Base-by-base conservation (phyloP, 2,329 filamentous ascomycete species). In the Penicillium sumatraense region DNA sequence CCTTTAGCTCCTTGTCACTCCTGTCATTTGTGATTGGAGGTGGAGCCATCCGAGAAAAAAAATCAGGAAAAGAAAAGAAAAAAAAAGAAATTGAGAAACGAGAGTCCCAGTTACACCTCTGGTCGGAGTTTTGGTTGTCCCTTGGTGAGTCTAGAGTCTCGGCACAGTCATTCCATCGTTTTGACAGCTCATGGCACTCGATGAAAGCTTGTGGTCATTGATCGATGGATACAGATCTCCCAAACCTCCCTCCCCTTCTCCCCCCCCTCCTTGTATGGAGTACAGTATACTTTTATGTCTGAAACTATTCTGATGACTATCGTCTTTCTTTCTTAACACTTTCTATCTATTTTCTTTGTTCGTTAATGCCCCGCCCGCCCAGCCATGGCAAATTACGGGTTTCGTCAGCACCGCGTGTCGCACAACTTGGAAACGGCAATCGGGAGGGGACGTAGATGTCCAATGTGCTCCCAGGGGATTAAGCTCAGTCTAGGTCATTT, bases 351-450 rank as follows among this genome's bases (percentile, higher is more conserved):
- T 46, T 21, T 46, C 27, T 40, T 47, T 24, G 20, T n/a, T 40
- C 3, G 20, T 33, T 1, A 5, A 46, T 24, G 14, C 27, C 10
- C 41, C 18, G 26, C 41, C 26, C 26, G 18, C 50, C 38, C 27
- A 49, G 51, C 49, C 51, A 50, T 52, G 45, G 49, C 21, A 56
- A 56, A 50, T 59, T 56, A 52, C 40, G 18, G n/a, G 8, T 52
- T 57, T 61, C 54, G 54, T 58, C 45, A 62, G 47, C 57, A 54
- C 36, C 29, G 57, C 54, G 54, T 53, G 59, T 60, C 51, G 47
- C 53, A 58, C 55, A 55, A 29, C 27, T 41, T 41, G 20, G 47
- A 36, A 23, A 31, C 24, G 24, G 40, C 23, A 44, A 44, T 27
- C 23, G 40, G 40, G 40, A 27, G 23, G 23, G 40, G 8, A 18